Conservation (phyloP, 768 basidiomycete species). For the Lactarius hengduanensis region DNA sequence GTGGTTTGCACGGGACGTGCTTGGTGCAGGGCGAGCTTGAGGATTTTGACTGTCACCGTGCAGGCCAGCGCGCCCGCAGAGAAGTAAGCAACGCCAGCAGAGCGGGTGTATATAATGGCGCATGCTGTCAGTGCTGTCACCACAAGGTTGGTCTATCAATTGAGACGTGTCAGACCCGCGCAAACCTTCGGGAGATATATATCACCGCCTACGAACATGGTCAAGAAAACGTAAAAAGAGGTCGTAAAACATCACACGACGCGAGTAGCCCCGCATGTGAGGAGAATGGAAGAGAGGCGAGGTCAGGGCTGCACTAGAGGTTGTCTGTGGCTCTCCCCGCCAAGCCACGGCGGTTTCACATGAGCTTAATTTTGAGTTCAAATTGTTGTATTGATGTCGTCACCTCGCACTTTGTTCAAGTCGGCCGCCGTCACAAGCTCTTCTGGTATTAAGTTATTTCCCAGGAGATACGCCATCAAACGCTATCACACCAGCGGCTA, state of each 20-base stretch:
- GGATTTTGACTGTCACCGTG: constrained; percentile 53
- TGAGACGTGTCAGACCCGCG: constrained; percentile 18
- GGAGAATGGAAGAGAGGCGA: not conserved
- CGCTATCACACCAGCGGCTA: not conserved
- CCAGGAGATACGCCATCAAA: not conserved
- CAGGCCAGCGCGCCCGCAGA: constrained; percentile 56
- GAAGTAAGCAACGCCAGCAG: constrained; percentile 62
- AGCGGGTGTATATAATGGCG: constrained; percentile 58
- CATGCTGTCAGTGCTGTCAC: constrained; percentile 52
- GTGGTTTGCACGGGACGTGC: constrained; percentile 51
- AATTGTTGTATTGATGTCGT: not conserved
- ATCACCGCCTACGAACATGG: constrained; percentile 18
- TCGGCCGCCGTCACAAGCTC: not conserved
- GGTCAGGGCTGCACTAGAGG: not conserved
- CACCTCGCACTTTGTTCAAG: not conserved
- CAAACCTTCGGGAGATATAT: not conserved
- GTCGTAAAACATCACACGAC: not conserved
- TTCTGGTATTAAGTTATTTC: not conserved
- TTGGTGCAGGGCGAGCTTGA: constrained; percentile 63
- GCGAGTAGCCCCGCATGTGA: constrained; percentile 7
- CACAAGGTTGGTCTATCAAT: constrained; percentile 53
- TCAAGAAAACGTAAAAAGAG: constrained; percentile 21
- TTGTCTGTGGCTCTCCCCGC: not conserved
- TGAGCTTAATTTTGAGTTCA: not conserved
- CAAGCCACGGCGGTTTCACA: not conserved